Percentiles rank a stretch among this genome's conserved stretches.
phyloP scores from a whole-genome alignment of 2,329 filamentous ascomycete genomes.

The Aspergillus phoenicis region DNA sequence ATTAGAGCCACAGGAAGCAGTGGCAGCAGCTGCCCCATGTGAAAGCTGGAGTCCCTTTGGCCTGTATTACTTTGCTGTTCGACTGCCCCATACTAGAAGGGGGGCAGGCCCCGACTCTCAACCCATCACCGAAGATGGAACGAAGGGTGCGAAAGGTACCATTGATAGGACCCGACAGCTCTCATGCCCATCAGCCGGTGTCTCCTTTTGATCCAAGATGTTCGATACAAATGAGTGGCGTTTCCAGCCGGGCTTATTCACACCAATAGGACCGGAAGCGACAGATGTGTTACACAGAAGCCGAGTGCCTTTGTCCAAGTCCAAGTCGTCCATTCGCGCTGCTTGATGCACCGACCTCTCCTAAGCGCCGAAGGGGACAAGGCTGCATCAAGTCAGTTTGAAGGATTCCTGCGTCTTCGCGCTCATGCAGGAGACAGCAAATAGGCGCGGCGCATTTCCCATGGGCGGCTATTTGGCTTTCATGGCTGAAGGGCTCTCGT shows the following conservation, averaged over 20 bases:
- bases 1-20: no score
- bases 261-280: neutral
- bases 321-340: neutral
- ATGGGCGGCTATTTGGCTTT: conserved; percentile 5
- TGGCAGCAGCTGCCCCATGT: no score
- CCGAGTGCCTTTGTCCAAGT: neutral
- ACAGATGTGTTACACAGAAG: neutral
- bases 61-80: no score
- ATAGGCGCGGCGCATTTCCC: neutral
- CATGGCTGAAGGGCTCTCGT: neutral
- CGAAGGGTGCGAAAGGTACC: no score
- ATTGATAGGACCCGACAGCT: neutral
- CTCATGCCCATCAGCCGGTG: neutral
- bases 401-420: neutral
- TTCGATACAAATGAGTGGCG: no score
- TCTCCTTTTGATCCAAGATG: no score
- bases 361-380: conserved; percentile 4
- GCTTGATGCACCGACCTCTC: neutral
- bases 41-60: no score
- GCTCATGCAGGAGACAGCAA: conserved; percentile 7
- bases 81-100: no score
- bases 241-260: neutral
- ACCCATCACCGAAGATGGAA: no score
- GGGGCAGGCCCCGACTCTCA: no score
- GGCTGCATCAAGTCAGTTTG: conserved; percentile 1